Evolutionary conservation across 768 basidiomycete species (phyloP).

Genomic region (Phylloporus sp.): DNA sequence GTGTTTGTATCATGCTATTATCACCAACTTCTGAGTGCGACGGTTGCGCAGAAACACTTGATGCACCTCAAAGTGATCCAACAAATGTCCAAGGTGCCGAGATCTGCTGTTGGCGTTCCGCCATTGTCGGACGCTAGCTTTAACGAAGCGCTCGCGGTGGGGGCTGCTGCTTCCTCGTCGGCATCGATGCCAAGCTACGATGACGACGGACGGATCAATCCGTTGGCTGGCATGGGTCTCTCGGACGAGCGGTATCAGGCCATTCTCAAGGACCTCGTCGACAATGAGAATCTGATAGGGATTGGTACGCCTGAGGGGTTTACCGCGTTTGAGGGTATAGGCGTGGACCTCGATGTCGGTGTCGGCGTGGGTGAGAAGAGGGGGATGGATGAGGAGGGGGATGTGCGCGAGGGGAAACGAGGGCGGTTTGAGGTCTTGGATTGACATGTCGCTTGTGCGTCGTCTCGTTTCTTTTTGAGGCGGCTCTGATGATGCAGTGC

Average conservation of each 20-base stretch:
- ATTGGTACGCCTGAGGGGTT: slow-evolving; percentile 33
- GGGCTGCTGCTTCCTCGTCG: slow-evolving; percentile 23
- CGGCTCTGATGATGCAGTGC: neutral
- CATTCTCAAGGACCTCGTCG: slow-evolving; percentile 72
- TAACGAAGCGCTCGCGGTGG: slow-evolving; percentile 51
- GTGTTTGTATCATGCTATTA: neutral
- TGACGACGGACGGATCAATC: slow-evolving; percentile 64
- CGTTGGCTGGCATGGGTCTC: slow-evolving; percentile 83
- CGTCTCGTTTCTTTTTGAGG: neutral
- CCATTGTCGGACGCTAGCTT: slow-evolving; percentile 51
- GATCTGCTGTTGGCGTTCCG: slow-evolving; percentile 62
- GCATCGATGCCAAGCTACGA: slow-evolving; percentile 31
- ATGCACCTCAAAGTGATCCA: slow-evolving; percentile 85
- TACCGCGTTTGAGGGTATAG: slow-evolving; percentile 15
- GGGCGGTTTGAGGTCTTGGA: slow-evolving; percentile 61
- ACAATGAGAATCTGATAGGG: slow-evolving; percentile 55
- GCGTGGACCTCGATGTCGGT: slow-evolving; percentile 11
- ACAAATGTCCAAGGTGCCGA: slow-evolving; percentile 61
- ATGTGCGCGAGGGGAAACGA: slow-evolving; percentile 45
- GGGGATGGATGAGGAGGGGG: neutral
- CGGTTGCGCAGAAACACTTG: slow-evolving; percentile 63
- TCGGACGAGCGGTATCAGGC: slow-evolving; percentile 83
- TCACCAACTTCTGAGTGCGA: neutral
- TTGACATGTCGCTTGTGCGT: slow-evolving; percentile 25
- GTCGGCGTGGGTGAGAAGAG: slow-evolving; percentile 22